Evolutionary conservation across 495 filamentous ascomycete species (phyloP).

Genomic region (Neurospora tetrasperma): DNA sequence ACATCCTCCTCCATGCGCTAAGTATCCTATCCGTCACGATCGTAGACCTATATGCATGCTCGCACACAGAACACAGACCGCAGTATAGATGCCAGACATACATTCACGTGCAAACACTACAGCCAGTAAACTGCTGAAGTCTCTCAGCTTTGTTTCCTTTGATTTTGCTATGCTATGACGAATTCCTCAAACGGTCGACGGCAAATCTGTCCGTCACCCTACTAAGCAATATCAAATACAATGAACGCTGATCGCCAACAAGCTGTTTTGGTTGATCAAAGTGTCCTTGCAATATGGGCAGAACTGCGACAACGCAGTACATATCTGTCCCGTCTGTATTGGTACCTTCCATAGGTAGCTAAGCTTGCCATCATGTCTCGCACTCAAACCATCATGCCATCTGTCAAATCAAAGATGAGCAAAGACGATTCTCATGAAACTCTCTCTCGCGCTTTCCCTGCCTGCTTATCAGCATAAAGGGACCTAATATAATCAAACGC

Average conservation of each 20-base stretch:
- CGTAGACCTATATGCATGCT: not conserved
- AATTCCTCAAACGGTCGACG: not conserved
- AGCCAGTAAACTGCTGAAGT: not conserved
- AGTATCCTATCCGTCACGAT: no score
- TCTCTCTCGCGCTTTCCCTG: not conserved
- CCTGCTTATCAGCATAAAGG: not conserved
- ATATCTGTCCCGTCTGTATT: not conserved
- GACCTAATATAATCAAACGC: not conserved
- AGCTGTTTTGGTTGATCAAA: not conserved
- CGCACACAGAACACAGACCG: not conserved
- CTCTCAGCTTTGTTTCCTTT: not conserved
- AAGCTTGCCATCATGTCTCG: not conserved
- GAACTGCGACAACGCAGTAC: not conserved
- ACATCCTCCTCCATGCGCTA: no score
- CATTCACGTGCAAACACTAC: not conserved
- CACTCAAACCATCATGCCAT: not conserved
- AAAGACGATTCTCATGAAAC: not conserved
- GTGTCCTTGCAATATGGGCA: not conserved
- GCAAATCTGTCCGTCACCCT: not conserved
- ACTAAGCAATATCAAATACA: not conserved
- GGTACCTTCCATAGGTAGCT: not conserved
- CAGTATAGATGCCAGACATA: not conserved
- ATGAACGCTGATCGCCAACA: not conserved
- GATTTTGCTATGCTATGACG: not conserved
- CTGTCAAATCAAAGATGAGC: not conserved